Evolutionary conservation across 805 yeast species (phyloP).

Genomic region (Saccharomycopsis oosterbeekiorum): DNA sequence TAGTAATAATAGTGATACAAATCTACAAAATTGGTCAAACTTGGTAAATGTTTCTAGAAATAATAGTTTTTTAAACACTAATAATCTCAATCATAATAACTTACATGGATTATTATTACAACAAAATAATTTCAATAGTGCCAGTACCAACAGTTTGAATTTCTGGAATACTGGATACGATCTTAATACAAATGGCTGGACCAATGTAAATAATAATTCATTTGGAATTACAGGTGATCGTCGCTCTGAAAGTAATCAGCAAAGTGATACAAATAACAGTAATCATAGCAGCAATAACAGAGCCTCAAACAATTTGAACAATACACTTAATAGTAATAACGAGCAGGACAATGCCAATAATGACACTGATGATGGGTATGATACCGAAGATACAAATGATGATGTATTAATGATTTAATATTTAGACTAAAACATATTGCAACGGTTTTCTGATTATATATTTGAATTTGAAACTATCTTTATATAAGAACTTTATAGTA

Average conservation of each 20-base stretch:
- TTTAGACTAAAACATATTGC: background rate
- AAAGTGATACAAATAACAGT: background rate
- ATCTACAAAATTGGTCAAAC: background rate
- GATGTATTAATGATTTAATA: background rate
- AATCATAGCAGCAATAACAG: background rate
- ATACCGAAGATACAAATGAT: background rate
- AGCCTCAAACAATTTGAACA: background rate
- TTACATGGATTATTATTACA: background rate
- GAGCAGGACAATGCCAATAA: background rate
- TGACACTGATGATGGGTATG: background rate
- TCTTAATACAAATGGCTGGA: constrained; percentile 1
- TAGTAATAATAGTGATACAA: background rate
- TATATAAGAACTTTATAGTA: no score
- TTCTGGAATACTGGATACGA: constrained; percentile 1
- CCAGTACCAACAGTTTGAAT: background rate
- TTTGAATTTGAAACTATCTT: no score
- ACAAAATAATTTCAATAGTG: background rate
- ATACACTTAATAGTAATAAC: background rate
- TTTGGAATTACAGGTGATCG: background rate
- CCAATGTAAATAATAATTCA: background rate
- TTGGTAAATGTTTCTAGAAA: constrained; percentile 1
- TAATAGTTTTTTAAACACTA: background rate
- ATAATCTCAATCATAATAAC: background rate
- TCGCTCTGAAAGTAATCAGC: background rate
- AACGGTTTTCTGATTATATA: no score